Base-by-base conservation (phyloP, 768 basidiomycete species). In the Paxillus ammoniavirescens region DNA sequence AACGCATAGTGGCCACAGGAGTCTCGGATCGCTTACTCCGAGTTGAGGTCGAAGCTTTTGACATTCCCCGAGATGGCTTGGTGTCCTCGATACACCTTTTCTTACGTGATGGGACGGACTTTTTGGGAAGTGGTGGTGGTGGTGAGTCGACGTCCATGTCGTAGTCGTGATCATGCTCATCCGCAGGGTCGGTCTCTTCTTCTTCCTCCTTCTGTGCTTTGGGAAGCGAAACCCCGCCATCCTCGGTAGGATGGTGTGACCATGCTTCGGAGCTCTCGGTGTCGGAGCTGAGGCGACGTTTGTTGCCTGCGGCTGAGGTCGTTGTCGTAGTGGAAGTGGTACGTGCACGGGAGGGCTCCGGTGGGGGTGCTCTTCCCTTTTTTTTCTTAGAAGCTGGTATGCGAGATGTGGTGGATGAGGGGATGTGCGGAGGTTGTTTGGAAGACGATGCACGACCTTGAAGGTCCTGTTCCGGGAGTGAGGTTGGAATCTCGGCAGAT, bases 391-490 rank as follows among this genome's bases (percentile, higher is more conserved):
- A 42, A 49, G 56, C 38, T 28, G 21, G 47, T 9, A 49, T 17
- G 18, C 49, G 53, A 15, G 47, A 47, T 21, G 44, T 28, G 43
- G 47, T 26, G 18, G 33, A 49, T 13, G 47, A 40, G 2, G 35
- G 13, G 4, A 41, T 53, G 1, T 49, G 38, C 43, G 55, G 61
- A 36, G 48, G 49, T 36, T 54, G 55, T 31, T 14, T 52, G 33
- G 49, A 49, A 42, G 59, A 50, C 10, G 37, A 44, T 6, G 53
- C 26, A n/a, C 61, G 54, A 15, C 31, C 42, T 14, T 58, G 61
- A 33, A 64, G 61, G 41, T 82, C 81, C 62, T 85, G 79, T 37
- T 79, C 77, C 3, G 84, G 83, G 42, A 81, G 70, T 15, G 86
- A 88, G 0, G 84, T 85, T 6, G 84, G 84, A 12, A 86, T 66